Evolutionary conservation across 1,139 yeast species (phyloP).

Genomic region (Geotrichum fermentans): DNA sequence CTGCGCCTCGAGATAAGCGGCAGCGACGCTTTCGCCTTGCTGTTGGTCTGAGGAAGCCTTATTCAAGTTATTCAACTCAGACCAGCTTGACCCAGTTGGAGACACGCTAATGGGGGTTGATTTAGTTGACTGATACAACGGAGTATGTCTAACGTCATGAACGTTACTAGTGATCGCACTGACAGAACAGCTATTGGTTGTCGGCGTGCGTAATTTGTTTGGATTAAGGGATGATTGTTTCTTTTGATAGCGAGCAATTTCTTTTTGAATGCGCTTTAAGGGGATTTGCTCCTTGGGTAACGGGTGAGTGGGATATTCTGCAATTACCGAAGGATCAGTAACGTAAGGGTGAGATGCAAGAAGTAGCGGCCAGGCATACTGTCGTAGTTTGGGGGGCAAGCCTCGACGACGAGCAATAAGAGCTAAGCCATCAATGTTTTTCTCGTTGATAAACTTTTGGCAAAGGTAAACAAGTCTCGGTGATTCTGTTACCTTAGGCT

Average conservation of each 20-base stretch:
- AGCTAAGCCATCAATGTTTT: constrained; percentile 67
- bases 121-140: not conserved
- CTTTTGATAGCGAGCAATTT: constrained; percentile 32
- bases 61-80: not conserved
- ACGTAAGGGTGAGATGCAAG: constrained; percentile 83
- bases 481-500: constrained; percentile 38
- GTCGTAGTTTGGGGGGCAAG: constrained; percentile 75
- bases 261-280: constrained; percentile 34
- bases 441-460: constrained; percentile 44
- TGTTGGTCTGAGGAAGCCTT: too few relatives aligned
- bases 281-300: constrained; percentile 25
- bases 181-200: constrained; percentile 1
- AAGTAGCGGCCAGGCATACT: constrained; percentile 78
- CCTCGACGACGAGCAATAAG: constrained; percentile 78
- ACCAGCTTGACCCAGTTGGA: constrained; percentile 3
- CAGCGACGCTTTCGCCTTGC: constrained; percentile 1
- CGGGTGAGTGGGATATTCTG: constrained; percentile 15
- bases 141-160: not conserved
- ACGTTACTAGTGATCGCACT: not conserved
- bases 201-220: constrained; percentile 1
- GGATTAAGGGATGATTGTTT: not conserved
- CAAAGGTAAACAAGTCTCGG: constrained; percentile 36
- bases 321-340: constrained; percentile 35
- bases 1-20: constrained; percentile 11
- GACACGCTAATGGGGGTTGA: constrained; percentile 3